Conservation (phyloP, 768 basidiomycete genomes). For the Lactarius deliciosus region DNA sequence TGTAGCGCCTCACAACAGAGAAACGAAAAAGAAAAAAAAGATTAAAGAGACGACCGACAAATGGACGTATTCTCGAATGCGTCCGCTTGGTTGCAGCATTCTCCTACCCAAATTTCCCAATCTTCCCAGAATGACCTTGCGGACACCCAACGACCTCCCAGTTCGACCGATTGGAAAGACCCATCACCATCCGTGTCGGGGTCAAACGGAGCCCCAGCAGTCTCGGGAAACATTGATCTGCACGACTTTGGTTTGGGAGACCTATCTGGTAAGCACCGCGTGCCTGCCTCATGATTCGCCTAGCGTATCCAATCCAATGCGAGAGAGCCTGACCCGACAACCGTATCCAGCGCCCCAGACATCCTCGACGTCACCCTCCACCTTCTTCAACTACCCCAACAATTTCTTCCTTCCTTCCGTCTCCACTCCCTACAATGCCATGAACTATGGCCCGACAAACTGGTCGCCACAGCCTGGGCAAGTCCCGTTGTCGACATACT, state of each 20-base stretch:
- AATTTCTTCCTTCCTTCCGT: constrained; percentile 44
- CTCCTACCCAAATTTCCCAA: constrained; percentile 32
- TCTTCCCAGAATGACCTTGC: constrained; percentile 22
- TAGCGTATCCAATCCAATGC: constrained; percentile 1
- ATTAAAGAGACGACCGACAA: constrained; percentile 45
- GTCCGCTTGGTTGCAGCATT: constrained; percentile 43
- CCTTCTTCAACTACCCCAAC: constrained; percentile 38
- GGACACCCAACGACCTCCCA: constrained; percentile 34
- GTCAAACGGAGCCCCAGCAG: constrained; percentile 33
- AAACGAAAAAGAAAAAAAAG: constrained; percentile 42
- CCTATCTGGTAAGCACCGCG: constrained; percentile 29
- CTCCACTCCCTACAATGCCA: constrained; percentile 50
- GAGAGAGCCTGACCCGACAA: constrained; percentile 20
- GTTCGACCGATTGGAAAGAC: constrained; percentile 40
- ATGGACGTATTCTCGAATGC: constrained; percentile 47
- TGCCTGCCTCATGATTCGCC: constrained; percentile 16
- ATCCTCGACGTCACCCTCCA: constrained; percentile 38
- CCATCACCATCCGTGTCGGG: constrained; percentile 33
- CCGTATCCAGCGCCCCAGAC: constrained; percentile 39
- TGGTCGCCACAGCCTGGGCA: constrained; percentile 45
- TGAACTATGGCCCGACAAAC: constrained; percentile 50
- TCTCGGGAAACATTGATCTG: constrained; percentile 34
- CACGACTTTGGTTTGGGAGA: constrained; percentile 30
- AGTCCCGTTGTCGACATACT: constrained; percentile 71
- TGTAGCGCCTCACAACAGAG: constrained; percentile 38